Conservation (phyloP, 352 stramenopile genomes). For the Phytophthora pisi region DNA sequence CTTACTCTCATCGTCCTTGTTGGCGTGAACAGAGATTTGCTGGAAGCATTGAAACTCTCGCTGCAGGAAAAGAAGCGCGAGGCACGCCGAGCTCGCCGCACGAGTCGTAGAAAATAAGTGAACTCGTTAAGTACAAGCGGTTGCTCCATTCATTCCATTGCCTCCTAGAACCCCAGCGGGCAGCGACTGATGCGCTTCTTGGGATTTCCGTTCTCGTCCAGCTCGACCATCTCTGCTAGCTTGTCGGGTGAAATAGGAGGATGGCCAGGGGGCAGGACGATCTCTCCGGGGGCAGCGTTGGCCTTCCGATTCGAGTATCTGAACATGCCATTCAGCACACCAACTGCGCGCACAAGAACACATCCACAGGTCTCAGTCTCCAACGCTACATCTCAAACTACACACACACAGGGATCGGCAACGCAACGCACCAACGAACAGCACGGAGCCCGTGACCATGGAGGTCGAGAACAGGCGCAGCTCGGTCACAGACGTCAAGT, state of each 20-base stretch:
- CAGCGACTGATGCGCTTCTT: slow-evolving; percentile 68
- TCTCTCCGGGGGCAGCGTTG: slow-evolving; percentile 35
- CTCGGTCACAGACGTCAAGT: slow-evolving; percentile 53
- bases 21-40: slow-evolving; percentile 43
- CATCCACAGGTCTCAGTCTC: background rate
- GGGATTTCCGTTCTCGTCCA: slow-evolving; percentile 47
- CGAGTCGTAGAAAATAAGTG: slow-evolving; percentile 43
- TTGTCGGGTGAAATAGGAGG: slow-evolving; percentile 41
- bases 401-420: background rate
- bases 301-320: slow-evolving; percentile 44
- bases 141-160: background rate
- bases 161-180: slow-evolving; percentile 56
- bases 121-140: background rate
- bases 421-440: slow-evolving; percentile 47
- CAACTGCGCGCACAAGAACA: slow-evolving; percentile 23
- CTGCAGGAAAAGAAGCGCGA: slow-evolving; percentile 76
- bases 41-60: slow-evolving; percentile 59
- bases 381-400: background rate
- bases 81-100: slow-evolving; percentile 47
- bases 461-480: slow-evolving; percentile 73
- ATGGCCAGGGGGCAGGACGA: slow-evolving; percentile 43
- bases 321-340: slow-evolving; percentile 52
- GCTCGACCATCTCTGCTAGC: slow-evolving; percentile 45
- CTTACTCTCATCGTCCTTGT: background rate
- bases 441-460: slow-evolving; percentile 61